Conservation (phyloP, 2,329 filamentous ascomycete species). For the Fusarium luffae region DNA sequence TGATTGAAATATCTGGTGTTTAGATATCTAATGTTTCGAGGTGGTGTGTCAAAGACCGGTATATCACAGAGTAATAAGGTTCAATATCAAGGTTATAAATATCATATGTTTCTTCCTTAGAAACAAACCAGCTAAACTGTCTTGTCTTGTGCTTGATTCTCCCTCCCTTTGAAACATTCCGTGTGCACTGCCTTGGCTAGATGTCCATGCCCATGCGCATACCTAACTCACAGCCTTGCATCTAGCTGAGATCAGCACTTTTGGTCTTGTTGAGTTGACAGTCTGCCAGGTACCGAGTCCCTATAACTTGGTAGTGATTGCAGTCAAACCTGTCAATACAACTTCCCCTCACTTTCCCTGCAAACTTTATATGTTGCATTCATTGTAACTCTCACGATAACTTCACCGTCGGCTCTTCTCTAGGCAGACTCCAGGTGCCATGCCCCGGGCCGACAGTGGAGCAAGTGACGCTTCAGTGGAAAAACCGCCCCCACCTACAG, state of each 20-base stretch:
- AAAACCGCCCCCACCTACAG: constrained; percentile 8
- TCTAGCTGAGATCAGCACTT: constrained; percentile 11
- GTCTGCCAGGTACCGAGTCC: not conserved
- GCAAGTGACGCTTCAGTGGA: constrained; percentile 22
- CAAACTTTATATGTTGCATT: constrained; percentile 6
- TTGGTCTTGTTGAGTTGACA: not conserved
- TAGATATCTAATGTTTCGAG: too few relatives aligned
- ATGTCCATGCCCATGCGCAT: not conserved
- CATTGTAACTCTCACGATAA: not conserved
- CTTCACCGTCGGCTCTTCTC: not conserved
- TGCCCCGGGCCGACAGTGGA: constrained; percentile 10
- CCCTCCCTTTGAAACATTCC: constrained; percentile 8
- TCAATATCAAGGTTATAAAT: not conserved
- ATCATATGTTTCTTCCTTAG: not conserved
- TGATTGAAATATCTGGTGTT: too few relatives aligned
- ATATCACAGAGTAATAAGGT: not conserved
- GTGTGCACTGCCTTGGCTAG: constrained; percentile 1
- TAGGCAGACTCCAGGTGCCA: not conserved
- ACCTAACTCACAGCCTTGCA: constrained; percentile 11
- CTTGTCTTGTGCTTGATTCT: not conserved
- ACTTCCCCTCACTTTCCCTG: not conserved
- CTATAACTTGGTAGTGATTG: not conserved
- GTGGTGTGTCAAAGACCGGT: not conserved
- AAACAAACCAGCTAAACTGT: constrained; percentile 12
- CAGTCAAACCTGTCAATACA: not conserved